Percentiles rank a stretch among this genome's conserved stretches.
Evolutionary conservation across 116 monocot genomes (phyloP).

Genomic region (Trichopus zeylanicus): DNA sequence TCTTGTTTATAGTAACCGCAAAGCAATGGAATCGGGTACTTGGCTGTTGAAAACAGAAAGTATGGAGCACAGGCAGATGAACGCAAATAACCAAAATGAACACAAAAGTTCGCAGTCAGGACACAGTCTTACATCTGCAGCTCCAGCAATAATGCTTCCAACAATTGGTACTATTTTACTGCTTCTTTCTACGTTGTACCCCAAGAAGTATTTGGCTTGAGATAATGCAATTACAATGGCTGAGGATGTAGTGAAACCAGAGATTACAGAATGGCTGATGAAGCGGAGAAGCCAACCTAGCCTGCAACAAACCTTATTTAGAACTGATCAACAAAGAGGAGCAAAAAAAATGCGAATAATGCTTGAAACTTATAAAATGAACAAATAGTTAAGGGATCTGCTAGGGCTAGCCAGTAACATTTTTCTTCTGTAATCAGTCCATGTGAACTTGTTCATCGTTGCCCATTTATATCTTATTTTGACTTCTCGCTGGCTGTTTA

Average conservation of each 20-base stretch:
- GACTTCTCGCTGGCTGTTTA: too few relatives aligned
- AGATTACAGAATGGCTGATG: slow-evolving; percentile 95
- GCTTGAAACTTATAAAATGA: not conserved
- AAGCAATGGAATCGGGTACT: too few relatives aligned
- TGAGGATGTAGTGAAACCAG: slow-evolving; percentile 91
- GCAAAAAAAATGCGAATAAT: not conserved
- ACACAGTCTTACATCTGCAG: slow-evolving; percentile 40
- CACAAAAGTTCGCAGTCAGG: not conserved
- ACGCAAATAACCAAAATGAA: not conserved
- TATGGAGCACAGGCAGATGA: too few relatives aligned
- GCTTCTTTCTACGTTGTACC: slow-evolving; percentile 64
- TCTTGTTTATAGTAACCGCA: too few relatives aligned
- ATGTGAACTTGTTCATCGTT: too few relatives aligned
- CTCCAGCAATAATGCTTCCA: slow-evolving; percentile 75
- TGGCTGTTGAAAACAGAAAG: too few relatives aligned
- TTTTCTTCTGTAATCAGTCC: too few relatives aligned
- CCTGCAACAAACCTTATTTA: slow-evolving; percentile 26
- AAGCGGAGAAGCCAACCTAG: slow-evolving; percentile 94
- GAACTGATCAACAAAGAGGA: not conserved
- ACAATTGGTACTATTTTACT: slow-evolving; percentile 85
- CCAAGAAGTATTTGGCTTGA: slow-evolving; percentile 93
- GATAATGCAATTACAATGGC: slow-evolving; percentile 91
- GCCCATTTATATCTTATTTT: too few relatives aligned
- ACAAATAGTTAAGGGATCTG: too few relatives aligned
- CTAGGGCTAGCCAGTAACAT: too few relatives aligned